Conservation (phyloP, 2,329 filamentous ascomycete species). For the Talaromyces atroroseus region DNA sequence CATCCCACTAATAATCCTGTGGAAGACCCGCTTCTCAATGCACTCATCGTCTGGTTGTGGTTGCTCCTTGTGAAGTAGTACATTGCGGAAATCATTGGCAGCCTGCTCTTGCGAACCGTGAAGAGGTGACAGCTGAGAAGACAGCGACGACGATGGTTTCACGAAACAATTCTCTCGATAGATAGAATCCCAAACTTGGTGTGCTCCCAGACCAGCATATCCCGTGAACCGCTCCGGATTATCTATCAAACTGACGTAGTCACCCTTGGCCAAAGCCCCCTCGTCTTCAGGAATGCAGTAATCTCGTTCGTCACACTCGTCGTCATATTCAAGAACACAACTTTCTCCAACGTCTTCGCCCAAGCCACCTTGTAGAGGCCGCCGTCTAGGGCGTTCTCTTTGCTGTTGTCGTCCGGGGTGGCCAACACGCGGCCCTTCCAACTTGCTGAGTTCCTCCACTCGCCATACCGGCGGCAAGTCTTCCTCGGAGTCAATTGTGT, state of each 20-base stretch:
- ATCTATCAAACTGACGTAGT: constrained; percentile 89
- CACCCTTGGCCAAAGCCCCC: constrained; percentile 75
- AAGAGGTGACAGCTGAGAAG: constrained; percentile 27
- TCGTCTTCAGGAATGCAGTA: constrained; percentile 97
- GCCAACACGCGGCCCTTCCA: constrained; percentile 83
- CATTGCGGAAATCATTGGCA: constrained; percentile 55
- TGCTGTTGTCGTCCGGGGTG: constrained; percentile 76
- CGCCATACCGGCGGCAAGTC: constrained; percentile 91
- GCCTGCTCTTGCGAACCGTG: constrained; percentile 46
- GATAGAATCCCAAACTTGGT: constrained; percentile 93
- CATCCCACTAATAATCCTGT: constrained; percentile 93
- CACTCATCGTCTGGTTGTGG: constrained; percentile 69
- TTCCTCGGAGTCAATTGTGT: constrained; percentile 90
- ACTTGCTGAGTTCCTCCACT: constrained; percentile 82
- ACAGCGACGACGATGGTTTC: constrained; percentile 33
- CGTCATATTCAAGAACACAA: constrained; percentile 95
- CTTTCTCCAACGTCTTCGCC: constrained; percentile 88
- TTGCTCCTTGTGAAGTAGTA: constrained; percentile 49
- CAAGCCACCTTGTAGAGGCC: constrained; percentile 73
- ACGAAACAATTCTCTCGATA: constrained; percentile 96
- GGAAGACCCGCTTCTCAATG: constrained; percentile 97
- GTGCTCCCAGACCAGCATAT: constrained; percentile 76
- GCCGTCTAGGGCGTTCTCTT: constrained; percentile 59
- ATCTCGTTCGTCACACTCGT: constrained; percentile 93
- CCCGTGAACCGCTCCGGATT: constrained; percentile 96